Conservation (phyloP, 768 basidiomycete genomes). For the Tubosaeta brunneosetosa region DNA sequence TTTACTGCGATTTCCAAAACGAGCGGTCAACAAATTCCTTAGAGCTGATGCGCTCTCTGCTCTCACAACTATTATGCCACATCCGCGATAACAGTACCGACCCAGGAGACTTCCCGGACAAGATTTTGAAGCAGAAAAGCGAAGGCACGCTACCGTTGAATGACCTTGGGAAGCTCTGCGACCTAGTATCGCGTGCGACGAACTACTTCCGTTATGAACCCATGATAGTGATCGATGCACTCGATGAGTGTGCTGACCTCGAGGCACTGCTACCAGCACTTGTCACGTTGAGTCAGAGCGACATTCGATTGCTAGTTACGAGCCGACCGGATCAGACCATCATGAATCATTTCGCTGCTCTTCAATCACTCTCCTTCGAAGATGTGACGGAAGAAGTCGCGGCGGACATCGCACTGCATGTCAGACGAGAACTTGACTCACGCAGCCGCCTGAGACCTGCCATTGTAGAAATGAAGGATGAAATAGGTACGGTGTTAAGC, state of each 20-base stretch:
- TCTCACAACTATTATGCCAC: neutral
- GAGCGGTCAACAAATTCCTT: neutral
- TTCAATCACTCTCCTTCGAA: neutral
- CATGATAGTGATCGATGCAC: slow-evolving; percentile 9
- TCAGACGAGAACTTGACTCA: neutral
- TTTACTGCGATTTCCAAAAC: slow-evolving; percentile 5
- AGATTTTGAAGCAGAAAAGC: neutral
- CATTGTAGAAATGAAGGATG: neutral
- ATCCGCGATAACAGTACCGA: neutral
- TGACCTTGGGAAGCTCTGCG: neutral
- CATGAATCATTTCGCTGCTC: neutral
- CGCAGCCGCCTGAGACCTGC: neutral
- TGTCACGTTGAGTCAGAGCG: neutral
- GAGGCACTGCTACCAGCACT: neutral
- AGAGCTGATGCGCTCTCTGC: slow-evolving; percentile 2
- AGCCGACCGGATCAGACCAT: neutral
- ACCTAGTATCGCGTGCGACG: neutral
- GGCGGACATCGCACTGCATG: neutral
- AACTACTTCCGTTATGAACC: neutral
- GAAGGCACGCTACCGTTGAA: neutral
- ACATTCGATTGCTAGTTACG: neutral
- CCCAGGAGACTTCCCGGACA: neutral
- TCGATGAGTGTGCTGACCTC: slow-evolving; percentile 7
- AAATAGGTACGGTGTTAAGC: neutral
- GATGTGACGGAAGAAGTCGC: neutral